Evolutionary conservation across 495 filamentous ascomycete species (phyloP).

Genomic region (Hyaloscypha hepaticicola): DNA sequence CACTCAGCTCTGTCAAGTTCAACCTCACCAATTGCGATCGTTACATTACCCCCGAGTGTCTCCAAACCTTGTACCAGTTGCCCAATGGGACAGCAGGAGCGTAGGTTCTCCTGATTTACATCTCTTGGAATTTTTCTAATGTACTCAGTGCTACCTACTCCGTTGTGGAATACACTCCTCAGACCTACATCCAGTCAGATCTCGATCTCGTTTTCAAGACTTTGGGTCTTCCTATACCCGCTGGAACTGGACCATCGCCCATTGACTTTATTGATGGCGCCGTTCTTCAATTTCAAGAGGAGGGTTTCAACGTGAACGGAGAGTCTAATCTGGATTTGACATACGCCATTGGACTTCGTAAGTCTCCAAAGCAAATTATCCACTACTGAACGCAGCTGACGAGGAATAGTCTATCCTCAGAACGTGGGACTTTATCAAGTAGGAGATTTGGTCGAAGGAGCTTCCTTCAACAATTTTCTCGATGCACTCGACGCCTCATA

Average conservation of each 20-base stretch:
- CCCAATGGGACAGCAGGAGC: not conserved
- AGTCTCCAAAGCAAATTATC: not conserved
- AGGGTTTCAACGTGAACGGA: conserved; percentile 11
- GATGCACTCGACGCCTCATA: conserved; percentile 5
- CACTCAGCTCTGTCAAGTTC: not conserved
- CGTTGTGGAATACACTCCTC: conserved; percentile 16
- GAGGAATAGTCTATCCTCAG: conserved; percentile 9
- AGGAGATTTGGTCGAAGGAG: conserved; percentile 19
- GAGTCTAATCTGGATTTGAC: conserved; percentile 8
- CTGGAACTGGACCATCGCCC: not conserved
- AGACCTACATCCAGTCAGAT: conserved; percentile 8
- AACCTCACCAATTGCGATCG: conserved; percentile 3
- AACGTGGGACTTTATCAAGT: conserved; percentile 16
- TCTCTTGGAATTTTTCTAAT: not conserved
- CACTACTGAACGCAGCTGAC: not conserved
- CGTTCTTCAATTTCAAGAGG: not conserved
- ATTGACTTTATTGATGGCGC: conserved; percentile 16
- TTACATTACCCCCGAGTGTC: conserved; percentile 16
- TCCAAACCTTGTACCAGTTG: conserved; percentile 14
- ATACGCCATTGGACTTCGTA: conserved; percentile 5
- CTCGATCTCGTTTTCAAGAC: conserved; percentile 5
- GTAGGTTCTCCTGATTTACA: conserved; percentile 1
- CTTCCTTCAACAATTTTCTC: conserved; percentile 24
- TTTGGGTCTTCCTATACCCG: not conserved
- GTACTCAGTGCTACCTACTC: conserved; percentile 1